Conservation (phyloP, 2,329 filamentous ascomycete species). For the Thermothelomyces thermophilus region DNA sequence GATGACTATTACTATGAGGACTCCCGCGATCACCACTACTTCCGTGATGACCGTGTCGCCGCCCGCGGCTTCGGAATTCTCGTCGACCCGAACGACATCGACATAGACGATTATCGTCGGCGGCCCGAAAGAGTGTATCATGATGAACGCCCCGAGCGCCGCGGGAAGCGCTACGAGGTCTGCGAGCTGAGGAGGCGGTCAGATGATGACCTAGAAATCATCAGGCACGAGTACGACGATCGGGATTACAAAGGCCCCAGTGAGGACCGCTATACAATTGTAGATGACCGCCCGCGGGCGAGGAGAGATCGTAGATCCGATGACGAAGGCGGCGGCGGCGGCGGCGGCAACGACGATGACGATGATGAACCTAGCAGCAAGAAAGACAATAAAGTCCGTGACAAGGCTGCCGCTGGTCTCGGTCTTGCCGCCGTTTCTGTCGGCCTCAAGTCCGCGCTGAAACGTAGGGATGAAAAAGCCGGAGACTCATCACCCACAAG, state of each 20-base stretch:
- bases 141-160: constrained; percentile 38
- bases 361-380: constrained; percentile 35
- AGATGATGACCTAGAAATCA: constrained; percentile 27
- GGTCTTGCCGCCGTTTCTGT: constrained; percentile 44
- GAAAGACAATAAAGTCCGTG: constrained; percentile 39
- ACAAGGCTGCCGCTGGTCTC: constrained; percentile 43
- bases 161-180: constrained; percentile 23
- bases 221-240: constrained; percentile 17
- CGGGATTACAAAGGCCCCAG: constrained; percentile 13
- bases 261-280: constrained; percentile 10
- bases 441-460: constrained; percentile 34
- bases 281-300: constrained; percentile 16
- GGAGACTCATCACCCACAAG: constrained; percentile 22
- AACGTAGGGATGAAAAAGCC: constrained; percentile 36
- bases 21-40: constrained; percentile 37
- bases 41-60: constrained; percentile 41
- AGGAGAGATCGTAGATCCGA: constrained; percentile 24
- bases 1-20: constrained; percentile 48
- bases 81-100: constrained; percentile 33
- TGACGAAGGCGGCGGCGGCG: constrained; percentile 32
- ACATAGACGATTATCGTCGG: constrained; percentile 27
- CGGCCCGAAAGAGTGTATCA: constrained; percentile 30
- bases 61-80: constrained; percentile 49
- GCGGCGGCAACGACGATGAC: constrained; percentile 30
- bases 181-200: constrained; percentile 25